Conservation (phyloP, 2,329 filamentous ascomycete species). For the Colletotrichum spinosum region DNA sequence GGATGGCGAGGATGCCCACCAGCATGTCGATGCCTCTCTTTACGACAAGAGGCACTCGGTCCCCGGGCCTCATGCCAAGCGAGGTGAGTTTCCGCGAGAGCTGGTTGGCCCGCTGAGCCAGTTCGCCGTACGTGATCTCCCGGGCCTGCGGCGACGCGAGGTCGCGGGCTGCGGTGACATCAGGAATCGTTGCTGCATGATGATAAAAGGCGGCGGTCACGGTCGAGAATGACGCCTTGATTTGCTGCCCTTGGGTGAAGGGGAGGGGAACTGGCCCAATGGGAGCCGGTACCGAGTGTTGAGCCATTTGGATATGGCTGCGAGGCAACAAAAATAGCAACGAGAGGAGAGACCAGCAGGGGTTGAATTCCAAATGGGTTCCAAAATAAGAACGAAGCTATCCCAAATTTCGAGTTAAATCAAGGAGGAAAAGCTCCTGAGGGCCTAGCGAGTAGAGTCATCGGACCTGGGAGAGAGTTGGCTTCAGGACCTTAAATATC, state of each 20-base stretch:
- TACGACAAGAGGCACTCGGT: slow-evolving; percentile 64
- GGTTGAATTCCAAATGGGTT: slow-evolving; percentile 27
- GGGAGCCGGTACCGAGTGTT: slow-evolving; percentile 23
- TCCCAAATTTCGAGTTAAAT: slow-evolving; percentile 22
- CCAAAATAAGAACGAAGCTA: slow-evolving; percentile 22
- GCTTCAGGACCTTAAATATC: slow-evolving; percentile 30
- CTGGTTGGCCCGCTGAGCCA: slow-evolving; percentile 54
- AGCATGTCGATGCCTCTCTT: slow-evolving; percentile 68
- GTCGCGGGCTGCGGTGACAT: slow-evolving; percentile 52
- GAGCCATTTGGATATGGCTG: slow-evolving; percentile 21
- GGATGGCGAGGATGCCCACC: slow-evolving; percentile 66
- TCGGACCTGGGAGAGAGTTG: slow-evolving; percentile 4
- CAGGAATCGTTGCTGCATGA: slow-evolving; percentile 49
- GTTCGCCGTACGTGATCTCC: slow-evolving; percentile 56
- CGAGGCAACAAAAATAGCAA: slow-evolving; percentile 31
- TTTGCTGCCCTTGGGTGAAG: slow-evolving; percentile 26
- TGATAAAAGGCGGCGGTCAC: slow-evolving; percentile 38
- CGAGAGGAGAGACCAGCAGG: slow-evolving; percentile 13
- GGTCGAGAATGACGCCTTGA: slow-evolving; percentile 23
- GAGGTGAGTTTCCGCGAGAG: slow-evolving; percentile 54
- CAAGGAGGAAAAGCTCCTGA: slow-evolving; percentile 32
- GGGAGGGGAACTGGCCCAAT: slow-evolving; percentile 22
- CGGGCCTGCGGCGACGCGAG: slow-evolving; percentile 41
- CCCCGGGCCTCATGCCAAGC: slow-evolving; percentile 53
- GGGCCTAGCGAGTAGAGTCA: slow-evolving; percentile 1